Evolutionary conservation across 2,329 filamentous ascomycete genomes (phyloP), one percentile per base, ranked within the genome.

Genomic region (Drechslera avenae): DNA sequence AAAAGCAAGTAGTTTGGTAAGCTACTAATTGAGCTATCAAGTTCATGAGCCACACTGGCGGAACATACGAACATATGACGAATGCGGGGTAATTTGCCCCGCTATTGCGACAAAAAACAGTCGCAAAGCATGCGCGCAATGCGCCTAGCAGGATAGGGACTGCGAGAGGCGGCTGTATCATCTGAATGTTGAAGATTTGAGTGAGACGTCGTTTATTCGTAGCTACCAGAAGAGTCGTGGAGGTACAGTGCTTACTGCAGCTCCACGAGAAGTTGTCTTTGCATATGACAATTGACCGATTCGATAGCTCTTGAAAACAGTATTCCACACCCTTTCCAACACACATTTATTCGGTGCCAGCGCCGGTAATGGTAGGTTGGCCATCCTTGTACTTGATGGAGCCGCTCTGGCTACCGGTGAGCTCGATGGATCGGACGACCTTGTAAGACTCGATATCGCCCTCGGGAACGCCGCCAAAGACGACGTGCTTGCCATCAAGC

Each of bases 401-500:
- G 47, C 84, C 85, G 52, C 75, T 79, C 69, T 70, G 73, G 74
- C 75, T 80, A 64, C 85, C 84, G 63, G 79, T 78, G 45, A 77
- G 76, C 78, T 87, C 84, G 59, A 87, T 82, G 58, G 79, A 76
- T 74, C 79, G 79, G 71, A 87, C 80, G 52, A 83, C 67, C 55
- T 77, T 70, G 73, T 81, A 77, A 64, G 80, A 84, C 39, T 77
- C 75, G 4, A 68, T 66, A 54, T 85, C 83, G 58, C 79, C 80
- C 19, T 74, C 68, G 23, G 74, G 67, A 56, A 92, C 88, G 79
- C 89, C 81, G 73, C 90, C 90, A 78, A 92, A 92, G 73, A 91
- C 89, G 76, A 91, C 88, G 82, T 94, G 90, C 75, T 88, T 88
- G 72, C 84, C 85, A 75, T 94, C 83, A 64, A 94, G 82, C 84